phyloP scores from a whole-genome alignment of 805 yeast species.

The Schwanniomyces pseudopolymorphus region DNA sequence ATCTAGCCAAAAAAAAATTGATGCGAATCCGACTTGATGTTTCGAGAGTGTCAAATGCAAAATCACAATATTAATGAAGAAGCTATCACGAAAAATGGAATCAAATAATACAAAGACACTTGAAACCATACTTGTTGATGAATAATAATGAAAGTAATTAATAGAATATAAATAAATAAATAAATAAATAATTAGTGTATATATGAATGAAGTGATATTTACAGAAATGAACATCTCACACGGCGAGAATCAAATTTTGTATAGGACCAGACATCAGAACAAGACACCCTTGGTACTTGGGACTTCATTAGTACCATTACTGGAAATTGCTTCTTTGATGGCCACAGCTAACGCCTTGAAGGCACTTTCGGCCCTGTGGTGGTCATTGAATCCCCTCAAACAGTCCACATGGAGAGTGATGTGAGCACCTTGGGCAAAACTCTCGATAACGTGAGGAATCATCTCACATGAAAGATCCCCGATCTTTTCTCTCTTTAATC shows the following conservation, averaged over 20 bases:
- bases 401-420: conserved; percentile 94
- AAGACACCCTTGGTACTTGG: conserved; percentile 97
- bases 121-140: too few relatives aligned
- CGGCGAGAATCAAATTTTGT: too few relatives aligned
- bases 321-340: conserved; percentile 76
- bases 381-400: conserved; percentile 90
- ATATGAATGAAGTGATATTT: background rate
- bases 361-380: conserved; percentile 94
- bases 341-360: conserved; percentile 96
- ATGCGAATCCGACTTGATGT: background rate
- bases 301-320: conserved; percentile 84
- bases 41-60: too few relatives aligned
- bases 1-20: background rate
- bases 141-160: too few relatives aligned
- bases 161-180: too few relatives aligned
- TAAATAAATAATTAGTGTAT: background rate
- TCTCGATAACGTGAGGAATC: conserved; percentile 96
- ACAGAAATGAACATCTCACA: background rate
- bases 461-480: conserved; percentile 93
- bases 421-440: conserved; percentile 90
- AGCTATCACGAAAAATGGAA: too few relatives aligned
- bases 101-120: too few relatives aligned
- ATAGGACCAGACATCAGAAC: conserved; percentile 40
- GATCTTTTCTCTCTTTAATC: conserved; percentile 86
- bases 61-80: too few relatives aligned